Percentiles rank a stretch among this genome's conserved stretches.
Evolutionary conservation across 1,284 basidiomycete genomes (phyloP).

Genomic region (Apiotrichum gracile): DNA sequence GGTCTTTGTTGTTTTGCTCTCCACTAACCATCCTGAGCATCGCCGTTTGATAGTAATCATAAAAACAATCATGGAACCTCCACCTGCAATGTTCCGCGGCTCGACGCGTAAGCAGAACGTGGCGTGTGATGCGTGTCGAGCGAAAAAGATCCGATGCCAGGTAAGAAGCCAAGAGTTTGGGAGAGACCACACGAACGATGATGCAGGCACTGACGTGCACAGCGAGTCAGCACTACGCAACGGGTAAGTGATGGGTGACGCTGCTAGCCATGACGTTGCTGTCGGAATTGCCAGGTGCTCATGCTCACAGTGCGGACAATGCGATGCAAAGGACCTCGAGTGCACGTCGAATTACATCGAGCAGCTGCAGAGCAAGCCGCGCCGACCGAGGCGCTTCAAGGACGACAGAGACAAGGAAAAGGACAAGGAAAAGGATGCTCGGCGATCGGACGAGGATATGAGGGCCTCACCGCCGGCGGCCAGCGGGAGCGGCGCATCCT

Average conservation of each 20-base stretch:
- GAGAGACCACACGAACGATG: neutral
- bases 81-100: slow-evolving; percentile 7
- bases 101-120: slow-evolving; percentile 66
- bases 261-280: too few relatives aligned
- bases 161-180: neutral
- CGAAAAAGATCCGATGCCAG: slow-evolving; percentile 38
- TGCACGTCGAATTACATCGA: slow-evolving; percentile 42
- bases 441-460: neutral
- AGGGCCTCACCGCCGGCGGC: neutral
- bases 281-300: slow-evolving; percentile 17
- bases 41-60: neutral
- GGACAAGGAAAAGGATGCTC: neutral
- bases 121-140: slow-evolving; percentile 73
- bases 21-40: neutral
- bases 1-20: neutral
- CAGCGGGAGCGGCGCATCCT: neutral
- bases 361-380: slow-evolving; percentile 28
- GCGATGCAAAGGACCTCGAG: slow-evolving; percentile 23
- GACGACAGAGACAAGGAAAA: slow-evolving; percentile 5
- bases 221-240: slow-evolving; percentile 10
- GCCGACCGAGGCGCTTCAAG: slow-evolving; percentile 18
- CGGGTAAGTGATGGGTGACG: slow-evolving; percentile 13
- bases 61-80: slow-evolving; percentile 4
- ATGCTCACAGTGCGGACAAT: slow-evolving; percentile 34
- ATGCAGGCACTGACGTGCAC: neutral